phyloP scores from a whole-genome alignment of 495 filamentous ascomycete species.

The Annulohypoxylon moriforme region DNA sequence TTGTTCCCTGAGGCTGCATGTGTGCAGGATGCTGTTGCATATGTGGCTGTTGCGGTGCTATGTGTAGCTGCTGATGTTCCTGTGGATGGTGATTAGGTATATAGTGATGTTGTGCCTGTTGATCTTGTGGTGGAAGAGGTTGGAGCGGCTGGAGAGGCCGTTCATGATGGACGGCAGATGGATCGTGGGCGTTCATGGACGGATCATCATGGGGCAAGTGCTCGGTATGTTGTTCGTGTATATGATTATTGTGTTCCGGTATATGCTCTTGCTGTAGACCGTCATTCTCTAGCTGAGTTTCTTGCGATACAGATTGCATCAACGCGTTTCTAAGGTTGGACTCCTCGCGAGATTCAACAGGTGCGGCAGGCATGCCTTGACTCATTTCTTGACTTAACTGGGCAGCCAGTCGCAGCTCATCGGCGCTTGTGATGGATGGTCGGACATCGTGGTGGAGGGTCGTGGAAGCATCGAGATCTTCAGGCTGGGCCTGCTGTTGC shows the following conservation, averaged over 20 bases:
- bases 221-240: slow-evolving; percentile 37
- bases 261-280: slow-evolving; percentile 29
- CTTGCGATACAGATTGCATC: slow-evolving; percentile 32
- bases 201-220: slow-evolving; percentile 35
- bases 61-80: slow-evolving; percentile 36
- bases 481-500: slow-evolving; percentile 27
- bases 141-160: slow-evolving; percentile 17
- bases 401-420: slow-evolving; percentile 64
- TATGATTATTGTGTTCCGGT: slow-evolving; percentile 42
- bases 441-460: slow-evolving; percentile 48
- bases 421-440: slow-evolving; percentile 52
- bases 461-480: slow-evolving; percentile 45
- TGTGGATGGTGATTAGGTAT: slow-evolving; percentile 39
- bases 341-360: slow-evolving; percentile 38
- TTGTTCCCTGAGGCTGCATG: slow-evolving; percentile 42
- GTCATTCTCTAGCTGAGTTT: slow-evolving; percentile 35
- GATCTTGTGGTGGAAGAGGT: no score
- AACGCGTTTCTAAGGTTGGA: slow-evolving; percentile 34
- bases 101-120: slow-evolving; percentile 35
- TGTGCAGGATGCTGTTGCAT: slow-evolving; percentile 46
- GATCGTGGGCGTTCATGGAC: slow-evolving; percentile 21
- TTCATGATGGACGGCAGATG: slow-evolving; percentile 21
- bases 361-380: slow-evolving; percentile 41
- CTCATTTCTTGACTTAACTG: slow-evolving; percentile 61
- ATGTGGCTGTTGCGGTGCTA: slow-evolving; percentile 47